Conservation (phyloP, 345 rosid species). For the Linum lewisii region DNA sequence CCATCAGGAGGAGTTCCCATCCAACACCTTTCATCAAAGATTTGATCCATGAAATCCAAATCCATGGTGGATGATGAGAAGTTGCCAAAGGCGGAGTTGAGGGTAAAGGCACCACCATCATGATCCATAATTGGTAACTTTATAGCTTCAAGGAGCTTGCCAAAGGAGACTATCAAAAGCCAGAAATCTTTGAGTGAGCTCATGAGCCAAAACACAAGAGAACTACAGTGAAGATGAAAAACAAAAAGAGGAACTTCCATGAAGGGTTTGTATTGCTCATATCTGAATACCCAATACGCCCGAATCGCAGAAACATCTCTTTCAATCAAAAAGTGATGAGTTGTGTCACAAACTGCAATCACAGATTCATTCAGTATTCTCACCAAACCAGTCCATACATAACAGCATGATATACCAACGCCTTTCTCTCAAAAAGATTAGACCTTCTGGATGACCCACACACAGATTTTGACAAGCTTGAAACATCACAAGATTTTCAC, state of each 20-base stretch:
- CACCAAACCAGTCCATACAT: not conserved
- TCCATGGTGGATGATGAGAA: conserved; percentile 54
- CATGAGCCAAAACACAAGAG: conserved; percentile 47
- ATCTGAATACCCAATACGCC: conserved; percentile 43
- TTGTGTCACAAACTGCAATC: conserved; percentile 31
- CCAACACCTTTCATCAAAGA: conserved; percentile 78
- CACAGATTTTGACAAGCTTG: too few relatives aligned
- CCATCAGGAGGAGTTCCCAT: conserved; percentile 48
- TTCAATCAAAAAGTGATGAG: conserved; percentile 40
- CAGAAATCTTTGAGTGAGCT: not conserved
- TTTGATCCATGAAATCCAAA: conserved; percentile 82
- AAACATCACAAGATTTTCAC: not conserved
- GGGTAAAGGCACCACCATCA: conserved; percentile 38
- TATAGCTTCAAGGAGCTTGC: conserved; percentile 13
- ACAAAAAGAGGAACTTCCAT: conserved; percentile 56
- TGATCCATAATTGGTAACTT: conserved; percentile 37
- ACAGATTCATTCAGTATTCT: conserved; percentile 40
- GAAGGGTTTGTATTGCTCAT: conserved; percentile 36
- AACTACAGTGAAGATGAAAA: conserved; percentile 49
- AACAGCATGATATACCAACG: not conserved
- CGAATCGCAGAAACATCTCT: conserved; percentile 64
- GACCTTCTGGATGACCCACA: conserved; percentile 8
- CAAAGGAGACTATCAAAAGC: not conserved
- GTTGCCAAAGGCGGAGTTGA: conserved; percentile 33
- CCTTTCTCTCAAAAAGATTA: not conserved